A percentile compares a stretch with the other conserved stretches of the same genome.
Evolutionary conservation across 805 yeast species (phyloP).

Genomic region (Nakazawaea ernobii): DNA sequence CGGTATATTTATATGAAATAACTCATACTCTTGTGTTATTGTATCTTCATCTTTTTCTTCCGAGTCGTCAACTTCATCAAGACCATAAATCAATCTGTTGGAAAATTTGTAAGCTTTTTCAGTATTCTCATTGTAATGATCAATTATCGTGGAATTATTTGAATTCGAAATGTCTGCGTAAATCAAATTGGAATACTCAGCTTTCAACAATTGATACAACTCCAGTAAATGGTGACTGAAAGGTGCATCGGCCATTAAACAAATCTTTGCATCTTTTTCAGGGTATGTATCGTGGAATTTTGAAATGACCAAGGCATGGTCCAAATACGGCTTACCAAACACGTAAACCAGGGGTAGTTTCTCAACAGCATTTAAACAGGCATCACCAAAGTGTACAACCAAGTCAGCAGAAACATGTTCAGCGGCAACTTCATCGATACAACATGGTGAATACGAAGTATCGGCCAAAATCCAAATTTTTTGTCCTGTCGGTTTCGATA

Average conservation of each 20-base stretch:
- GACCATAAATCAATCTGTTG: slow-evolving; percentile 25
- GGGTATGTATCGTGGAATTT: slow-evolving; percentile 38
- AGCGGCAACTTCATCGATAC: slow-evolving; percentile 96
- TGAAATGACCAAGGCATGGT: slow-evolving; percentile 30
- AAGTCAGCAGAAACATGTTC: slow-evolving; percentile 83
- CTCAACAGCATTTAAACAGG: slow-evolving; percentile 79
- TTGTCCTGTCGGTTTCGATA: slow-evolving; percentile 11
- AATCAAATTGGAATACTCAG: slow-evolving; percentile 27
- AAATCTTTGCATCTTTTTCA: slow-evolving; percentile 35
- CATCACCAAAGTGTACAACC: slow-evolving; percentile 91
- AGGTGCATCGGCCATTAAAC: slow-evolving; percentile 74
- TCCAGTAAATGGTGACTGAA: slow-evolving; percentile 40
- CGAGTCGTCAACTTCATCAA: slow-evolving; percentile 14
- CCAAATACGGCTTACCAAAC: slow-evolving; percentile 62
- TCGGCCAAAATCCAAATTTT: slow-evolving; percentile 85
- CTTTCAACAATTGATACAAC: slow-evolving; percentile 30
- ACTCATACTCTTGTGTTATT: slow-evolving; percentile 38
- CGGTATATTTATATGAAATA: slow-evolving; percentile 71
- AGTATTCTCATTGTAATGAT: slow-evolving; percentile 9
- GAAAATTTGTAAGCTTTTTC: slow-evolving; percentile 9
- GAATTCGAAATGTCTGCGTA: slow-evolving; percentile 36
- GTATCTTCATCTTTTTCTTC: slow-evolving; percentile 22
- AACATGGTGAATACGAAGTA: slow-evolving; percentile 92
- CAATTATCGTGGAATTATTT: slow-evolving; percentile 20
- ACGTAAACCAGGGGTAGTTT: slow-evolving; percentile 73